phyloP scores from a whole-genome alignment of 1,284 basidiomycete species.

The Cystobasidium pallidum region DNA sequence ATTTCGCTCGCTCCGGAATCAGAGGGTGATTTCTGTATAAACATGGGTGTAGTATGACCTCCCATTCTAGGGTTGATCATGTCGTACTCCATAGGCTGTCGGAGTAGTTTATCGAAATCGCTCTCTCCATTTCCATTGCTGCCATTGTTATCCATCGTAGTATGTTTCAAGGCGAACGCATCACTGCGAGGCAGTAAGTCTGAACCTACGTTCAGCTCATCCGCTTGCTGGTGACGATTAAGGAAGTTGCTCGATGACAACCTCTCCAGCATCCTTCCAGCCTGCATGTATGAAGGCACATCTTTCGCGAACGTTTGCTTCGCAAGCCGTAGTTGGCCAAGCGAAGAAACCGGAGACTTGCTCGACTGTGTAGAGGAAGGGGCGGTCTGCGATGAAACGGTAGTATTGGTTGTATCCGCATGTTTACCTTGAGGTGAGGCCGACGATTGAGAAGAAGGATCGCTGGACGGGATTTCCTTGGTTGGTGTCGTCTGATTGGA shows the following conservation, averaged over 20 bases:
- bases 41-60: constrained; percentile 20
- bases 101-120: constrained; percentile 9
- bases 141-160: background rate
- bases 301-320: no score
- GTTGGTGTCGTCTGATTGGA: constrained; percentile 22
- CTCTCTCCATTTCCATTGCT: background rate
- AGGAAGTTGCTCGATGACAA: constrained; percentile 3
- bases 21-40: constrained; percentile 17
- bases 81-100: constrained; percentile 10
- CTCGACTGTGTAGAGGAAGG: constrained; percentile 6
- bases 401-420: background rate
- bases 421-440: background rate
- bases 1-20: constrained; percentile 18
- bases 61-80: background rate
- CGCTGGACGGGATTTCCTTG: background rate
- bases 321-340: background rate
- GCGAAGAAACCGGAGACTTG: constrained; percentile 2
- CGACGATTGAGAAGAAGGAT: background rate
- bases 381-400: background rate
- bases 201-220: background rate
- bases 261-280: background rate
- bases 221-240: background rate
- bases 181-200: background rate
- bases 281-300: background rate
- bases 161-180: constrained; percentile 1